phyloP scores from a whole-genome alignment of 1,139 yeast species.

The Torulaspora globosa region DNA sequence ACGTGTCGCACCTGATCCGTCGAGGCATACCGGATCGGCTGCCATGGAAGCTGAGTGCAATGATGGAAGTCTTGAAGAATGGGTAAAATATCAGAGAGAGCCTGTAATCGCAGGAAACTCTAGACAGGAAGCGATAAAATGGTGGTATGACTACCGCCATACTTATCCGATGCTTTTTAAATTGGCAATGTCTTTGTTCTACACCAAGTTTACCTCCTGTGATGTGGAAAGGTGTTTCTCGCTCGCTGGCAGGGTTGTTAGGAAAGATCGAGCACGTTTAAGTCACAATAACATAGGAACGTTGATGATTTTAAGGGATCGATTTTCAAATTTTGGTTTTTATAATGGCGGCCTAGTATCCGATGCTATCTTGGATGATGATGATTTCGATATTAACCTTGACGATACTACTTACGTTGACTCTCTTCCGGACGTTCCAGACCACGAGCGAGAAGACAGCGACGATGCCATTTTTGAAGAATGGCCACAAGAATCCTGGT shows the following conservation, averaged over 20 bases:
- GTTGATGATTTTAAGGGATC: conserved; percentile 11
- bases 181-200: conserved; percentile 10
- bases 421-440: background rate
- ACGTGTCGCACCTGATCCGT: background rate
- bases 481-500: too few species aligned
- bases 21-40: background rate
- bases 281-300: conserved; percentile 4
- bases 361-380: background rate
- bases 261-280: background rate
- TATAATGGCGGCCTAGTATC: background rate
- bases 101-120: conserved; percentile 1
- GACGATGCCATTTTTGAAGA: background rate
- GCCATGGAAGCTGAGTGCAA: background rate
- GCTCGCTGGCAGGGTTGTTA: conserved; percentile 1
- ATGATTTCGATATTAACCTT: background rate
- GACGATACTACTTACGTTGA: background rate
- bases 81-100: conserved; percentile 1
- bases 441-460: background rate
- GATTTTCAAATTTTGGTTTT: conserved; percentile 10
- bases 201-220: conserved; percentile 8
- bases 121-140: conserved; percentile 4
- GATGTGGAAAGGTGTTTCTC: conserved; percentile 9
- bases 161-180: conserved; percentile 8
- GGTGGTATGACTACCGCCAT: conserved; percentile 11
- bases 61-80: conserved; percentile 1